phyloP scores from a whole-genome alignment of 2,329 filamentous ascomycete genomes.

The Diaporthe destruens region DNA sequence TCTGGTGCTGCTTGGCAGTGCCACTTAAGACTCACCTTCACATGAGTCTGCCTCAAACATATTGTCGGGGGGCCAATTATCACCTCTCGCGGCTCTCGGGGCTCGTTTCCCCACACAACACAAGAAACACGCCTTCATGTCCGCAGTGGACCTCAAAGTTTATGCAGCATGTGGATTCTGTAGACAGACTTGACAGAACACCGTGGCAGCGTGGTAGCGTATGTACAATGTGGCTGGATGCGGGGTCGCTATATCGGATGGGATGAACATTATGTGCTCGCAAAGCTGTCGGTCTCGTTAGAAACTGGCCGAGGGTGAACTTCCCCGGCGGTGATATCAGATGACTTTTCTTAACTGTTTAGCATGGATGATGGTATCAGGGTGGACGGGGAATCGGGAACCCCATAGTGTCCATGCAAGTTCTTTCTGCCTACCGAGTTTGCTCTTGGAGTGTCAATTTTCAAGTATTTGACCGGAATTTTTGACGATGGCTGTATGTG shows the following conservation, averaged over 20 bases:
- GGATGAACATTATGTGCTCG: constrained; percentile 12
- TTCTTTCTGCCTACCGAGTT: not conserved
- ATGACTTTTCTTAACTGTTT: not conserved
- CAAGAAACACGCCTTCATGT: not conserved
- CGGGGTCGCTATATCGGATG: not conserved
- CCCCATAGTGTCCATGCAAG: not conserved
- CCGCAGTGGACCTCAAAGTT: not conserved
- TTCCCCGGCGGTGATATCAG: not conserved
- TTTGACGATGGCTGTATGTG: not conserved
- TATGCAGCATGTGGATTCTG: not conserved
- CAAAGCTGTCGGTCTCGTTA: not conserved
- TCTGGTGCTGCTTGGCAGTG: constrained; percentile 3
- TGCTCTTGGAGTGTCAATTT: not conserved
- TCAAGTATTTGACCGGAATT: no score
- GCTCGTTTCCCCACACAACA: constrained; percentile 3
- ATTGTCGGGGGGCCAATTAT: constrained; percentile 17
- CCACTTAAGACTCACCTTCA: constrained; percentile 6
- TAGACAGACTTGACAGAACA: not conserved
- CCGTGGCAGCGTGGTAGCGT: not conserved
- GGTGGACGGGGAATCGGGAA: not conserved
- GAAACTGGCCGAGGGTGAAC: no score
- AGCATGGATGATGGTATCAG: not conserved
- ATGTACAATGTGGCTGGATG: not conserved
- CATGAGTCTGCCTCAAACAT: constrained; percentile 19
- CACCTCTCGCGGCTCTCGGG: constrained; percentile 7